These are phyloP conservation scores for Staphylotrichum longicolle DNA, from an alignment of 495 filamentous ascomycete species.

Conservation along the genomic window DNA sequence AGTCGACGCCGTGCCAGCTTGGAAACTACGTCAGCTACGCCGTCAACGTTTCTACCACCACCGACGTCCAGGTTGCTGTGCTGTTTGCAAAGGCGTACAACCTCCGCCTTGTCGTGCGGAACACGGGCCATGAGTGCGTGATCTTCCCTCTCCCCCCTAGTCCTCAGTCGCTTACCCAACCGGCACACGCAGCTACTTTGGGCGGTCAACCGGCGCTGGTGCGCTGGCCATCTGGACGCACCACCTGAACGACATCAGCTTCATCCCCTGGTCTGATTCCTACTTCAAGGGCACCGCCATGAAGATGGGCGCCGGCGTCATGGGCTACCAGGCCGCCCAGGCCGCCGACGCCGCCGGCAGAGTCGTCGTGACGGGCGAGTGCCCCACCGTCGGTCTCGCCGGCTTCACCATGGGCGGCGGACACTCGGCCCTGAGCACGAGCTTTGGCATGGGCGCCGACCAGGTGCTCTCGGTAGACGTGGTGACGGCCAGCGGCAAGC, in stretches of 20 bases:
- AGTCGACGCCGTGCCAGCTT: slow-evolving; percentile 39
- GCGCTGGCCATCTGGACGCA: slow-evolving; percentile 50
- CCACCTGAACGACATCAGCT: slow-evolving; percentile 45
- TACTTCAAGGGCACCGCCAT: slow-evolving; percentile 45
- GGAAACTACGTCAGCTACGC: slow-evolving; percentile 54
- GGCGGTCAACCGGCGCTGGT: slow-evolving; percentile 48
- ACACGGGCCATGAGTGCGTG: slow-evolving; percentile 41
- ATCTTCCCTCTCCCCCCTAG: no score
- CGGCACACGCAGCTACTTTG: slow-evolving; percentile 24
- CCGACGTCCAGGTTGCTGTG: slow-evolving; percentile 40
- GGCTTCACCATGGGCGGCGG: slow-evolving; percentile 60
- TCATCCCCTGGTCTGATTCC: slow-evolving; percentile 37
- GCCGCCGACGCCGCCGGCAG: slow-evolving; percentile 43
- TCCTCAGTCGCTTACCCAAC: neutral
- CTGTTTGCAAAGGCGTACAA: slow-evolving; percentile 42
- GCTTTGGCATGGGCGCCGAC: slow-evolving; percentile 60
- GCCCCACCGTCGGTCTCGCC: slow-evolving; percentile 46
- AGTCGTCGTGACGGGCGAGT: slow-evolving; percentile 47
- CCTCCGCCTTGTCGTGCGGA: slow-evolving; percentile 44
- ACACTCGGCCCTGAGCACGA: slow-evolving; percentile 50
- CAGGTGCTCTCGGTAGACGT: slow-evolving; percentile 59
- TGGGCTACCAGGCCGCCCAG: slow-evolving; percentile 48
- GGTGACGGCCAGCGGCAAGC: slow-evolving; percentile 46
- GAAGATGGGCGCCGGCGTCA: slow-evolving; percentile 54
- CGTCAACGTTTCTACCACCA: slow-evolving; percentile 40